A percentile compares a stretch with the other conserved stretches of the same genome.
These are phyloP conservation scores for Russula emetica DNA, from an alignment of 768 basidiomycete species.

Conservation along the genomic window DNA sequence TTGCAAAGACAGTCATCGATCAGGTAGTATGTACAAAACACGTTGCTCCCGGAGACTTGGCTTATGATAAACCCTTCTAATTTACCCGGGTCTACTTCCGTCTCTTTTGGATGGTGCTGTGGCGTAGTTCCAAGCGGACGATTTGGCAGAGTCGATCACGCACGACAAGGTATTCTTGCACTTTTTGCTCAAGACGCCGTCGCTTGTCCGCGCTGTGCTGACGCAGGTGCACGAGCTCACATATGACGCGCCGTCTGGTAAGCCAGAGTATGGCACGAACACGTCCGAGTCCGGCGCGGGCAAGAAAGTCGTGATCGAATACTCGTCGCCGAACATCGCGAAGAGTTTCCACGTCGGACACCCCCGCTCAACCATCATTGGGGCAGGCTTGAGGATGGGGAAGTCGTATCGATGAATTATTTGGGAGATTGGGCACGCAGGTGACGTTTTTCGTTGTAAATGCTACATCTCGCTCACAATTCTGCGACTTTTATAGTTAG, in stretches of 20 bases:
- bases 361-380: constrained; percentile 92
- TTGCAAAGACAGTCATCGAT: constrained; percentile 67
- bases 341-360: constrained; percentile 99
- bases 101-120: neutral
- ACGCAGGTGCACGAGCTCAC: constrained; percentile 72
- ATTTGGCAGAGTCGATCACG: constrained; percentile 65
- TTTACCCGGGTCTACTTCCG: neutral
- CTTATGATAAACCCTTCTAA: neutral
- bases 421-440: constrained; percentile 98
- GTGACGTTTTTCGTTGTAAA: constrained; percentile 36
- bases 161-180: constrained; percentile 79
- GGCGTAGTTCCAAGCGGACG: constrained; percentile 75
- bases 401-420: constrained; percentile 89
- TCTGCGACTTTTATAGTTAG: constrained; percentile 47
- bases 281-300: constrained; percentile 66
- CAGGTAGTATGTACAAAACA: constrained; percentile 46
- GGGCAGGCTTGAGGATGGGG: constrained; percentile 74
- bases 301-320: constrained; percentile 85
- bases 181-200: constrained; percentile 65
- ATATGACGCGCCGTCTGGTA: constrained; percentile 51
- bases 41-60: neutral
- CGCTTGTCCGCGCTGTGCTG: constrained; percentile 62
- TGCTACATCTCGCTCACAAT: neutral
- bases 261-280: constrained; percentile 81
- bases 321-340: constrained; percentile 95